These are phyloP conservation scores for Bacidia rubella DNA, from an alignment of 495 filamentous ascomycete species.

Conservation along the genomic window DNA sequence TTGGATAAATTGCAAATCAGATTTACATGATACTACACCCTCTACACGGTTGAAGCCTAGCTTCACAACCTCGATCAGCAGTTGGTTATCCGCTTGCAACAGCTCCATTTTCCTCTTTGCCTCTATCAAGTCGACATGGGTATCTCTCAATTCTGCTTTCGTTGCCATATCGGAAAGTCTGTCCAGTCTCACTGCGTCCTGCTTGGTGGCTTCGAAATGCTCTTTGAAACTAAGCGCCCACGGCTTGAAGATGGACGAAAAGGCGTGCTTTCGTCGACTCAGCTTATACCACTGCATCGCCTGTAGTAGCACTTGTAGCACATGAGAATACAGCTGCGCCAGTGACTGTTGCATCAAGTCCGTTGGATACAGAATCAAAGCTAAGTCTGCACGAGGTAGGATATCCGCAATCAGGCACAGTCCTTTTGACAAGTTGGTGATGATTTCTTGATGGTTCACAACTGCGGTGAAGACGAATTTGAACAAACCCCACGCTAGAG, in stretches of 20 bases:
- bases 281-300: slow-evolving; percentile 25
- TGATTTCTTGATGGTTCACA: slow-evolving; percentile 4
- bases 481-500: slow-evolving; percentile 21
- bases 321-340: slow-evolving; percentile 20
- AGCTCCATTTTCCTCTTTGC: too few species aligned
- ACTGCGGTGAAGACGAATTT: slow-evolving; percentile 20
- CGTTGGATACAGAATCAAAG: slow-evolving; percentile 23
- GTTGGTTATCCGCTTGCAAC: too few species aligned
- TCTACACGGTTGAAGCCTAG: too few species aligned
- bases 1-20: too few species aligned
- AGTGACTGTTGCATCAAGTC: slow-evolving; percentile 21
- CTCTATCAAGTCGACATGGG: too few species aligned
- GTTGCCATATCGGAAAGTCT: neutral
- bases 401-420: slow-evolving; percentile 21
- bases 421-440: slow-evolving; percentile 15
- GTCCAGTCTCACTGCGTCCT: slow-evolving; percentile 8
- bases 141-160: slow-evolving; percentile 12
- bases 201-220: slow-evolving; percentile 17
- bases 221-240: slow-evolving; percentile 18
- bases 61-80: too few species aligned
- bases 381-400: slow-evolving; percentile 23
- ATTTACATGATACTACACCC: too few species aligned
- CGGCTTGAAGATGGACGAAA: slow-evolving; percentile 16
- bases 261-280: slow-evolving; percentile 13
- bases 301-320: slow-evolving; percentile 22